Evolutionary conservation across 257 asterid genomes (phyloP).

Genomic region (Echium plantagineum): DNA sequence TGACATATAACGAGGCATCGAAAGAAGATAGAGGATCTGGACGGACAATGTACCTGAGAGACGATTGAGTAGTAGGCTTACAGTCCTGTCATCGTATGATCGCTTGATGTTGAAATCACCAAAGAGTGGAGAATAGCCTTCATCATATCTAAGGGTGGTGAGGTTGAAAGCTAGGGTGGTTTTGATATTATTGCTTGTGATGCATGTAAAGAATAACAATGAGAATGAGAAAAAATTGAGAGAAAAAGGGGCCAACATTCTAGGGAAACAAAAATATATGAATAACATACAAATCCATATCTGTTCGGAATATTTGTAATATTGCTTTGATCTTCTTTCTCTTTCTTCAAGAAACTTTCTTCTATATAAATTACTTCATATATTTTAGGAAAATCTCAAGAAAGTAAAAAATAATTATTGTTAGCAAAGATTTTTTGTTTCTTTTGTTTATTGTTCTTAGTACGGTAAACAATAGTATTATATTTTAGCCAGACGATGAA

Average conservation of each 20-base stretch:
- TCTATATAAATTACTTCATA: neutral
- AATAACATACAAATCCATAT: conserved; percentile 12
- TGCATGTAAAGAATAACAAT: conserved; percentile 9
- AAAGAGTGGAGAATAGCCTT: conserved; percentile 66
- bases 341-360: conserved; percentile 1
- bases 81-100: conserved; percentile 42
- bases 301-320: neutral
- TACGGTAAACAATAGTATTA: no score
- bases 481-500: no score
- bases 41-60: conserved; percentile 36
- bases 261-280: conserved; percentile 12
- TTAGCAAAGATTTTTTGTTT: no score
- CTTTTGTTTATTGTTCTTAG: no score
- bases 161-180: conserved; percentile 31
- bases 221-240: conserved; percentile 2
- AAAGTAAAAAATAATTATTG: no score
- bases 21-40: no score
- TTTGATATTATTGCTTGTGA: conserved; percentile 12
- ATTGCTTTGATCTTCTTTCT: neutral
- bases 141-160: conserved; percentile 37
- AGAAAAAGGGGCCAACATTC: conserved; percentile 9
- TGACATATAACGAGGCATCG: no score
- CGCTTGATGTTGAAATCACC: conserved; percentile 63
- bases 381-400: neutral
- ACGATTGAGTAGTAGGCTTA: conserved; percentile 68